Evolutionary conservation across 768 basidiomycete species (phyloP).

Genomic region (Thelephora ganbajun): DNA sequence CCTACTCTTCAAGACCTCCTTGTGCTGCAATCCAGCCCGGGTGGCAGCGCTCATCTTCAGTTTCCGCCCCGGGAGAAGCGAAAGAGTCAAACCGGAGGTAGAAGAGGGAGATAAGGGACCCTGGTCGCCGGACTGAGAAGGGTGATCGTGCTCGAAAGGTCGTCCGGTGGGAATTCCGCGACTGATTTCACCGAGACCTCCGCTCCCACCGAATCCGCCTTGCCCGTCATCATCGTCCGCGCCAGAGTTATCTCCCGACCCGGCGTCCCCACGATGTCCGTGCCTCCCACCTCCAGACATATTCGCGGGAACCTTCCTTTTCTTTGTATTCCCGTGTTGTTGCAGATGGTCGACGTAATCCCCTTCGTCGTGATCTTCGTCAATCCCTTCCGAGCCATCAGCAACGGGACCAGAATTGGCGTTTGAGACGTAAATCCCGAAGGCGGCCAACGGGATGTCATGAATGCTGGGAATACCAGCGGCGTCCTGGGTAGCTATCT

Average conservation of each 20-base stretch:
- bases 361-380: slow-evolving; percentile 40
- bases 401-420: neutral
- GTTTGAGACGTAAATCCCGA: neutral
- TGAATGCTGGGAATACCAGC: neutral
- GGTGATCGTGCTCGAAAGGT: slow-evolving; percentile 12
- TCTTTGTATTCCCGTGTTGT: slow-evolving; percentile 56
- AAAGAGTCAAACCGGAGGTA: neutral
- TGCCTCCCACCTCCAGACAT: slow-evolving; percentile 21
- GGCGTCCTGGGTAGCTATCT: neutral
- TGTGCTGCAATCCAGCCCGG: slow-evolving; percentile 58
- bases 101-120: neutral
- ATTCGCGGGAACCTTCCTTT: slow-evolving; percentile 73
- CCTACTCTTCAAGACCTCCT: slow-evolving; percentile 54
- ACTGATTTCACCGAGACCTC: slow-evolving; percentile 4
- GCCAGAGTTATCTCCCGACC: slow-evolving; percentile 22
- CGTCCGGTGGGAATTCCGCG: slow-evolving; percentile 15
- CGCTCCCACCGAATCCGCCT: neutral
- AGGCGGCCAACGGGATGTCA: neutral
- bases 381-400: slow-evolving; percentile 18
- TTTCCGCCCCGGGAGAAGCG: slow-evolving; percentile 10
- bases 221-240: slow-evolving; percentile 24
- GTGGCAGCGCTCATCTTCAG: slow-evolving; percentile 46
- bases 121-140: slow-evolving; percentile 1
- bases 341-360: slow-evolving; percentile 58
- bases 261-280: slow-evolving; percentile 23